Evolutionary conservation across 2,329 filamentous ascomycete genomes (phyloP), one percentile per base, ranked within the genome.

Genomic region (Colletotrichum godetiae): DNA sequence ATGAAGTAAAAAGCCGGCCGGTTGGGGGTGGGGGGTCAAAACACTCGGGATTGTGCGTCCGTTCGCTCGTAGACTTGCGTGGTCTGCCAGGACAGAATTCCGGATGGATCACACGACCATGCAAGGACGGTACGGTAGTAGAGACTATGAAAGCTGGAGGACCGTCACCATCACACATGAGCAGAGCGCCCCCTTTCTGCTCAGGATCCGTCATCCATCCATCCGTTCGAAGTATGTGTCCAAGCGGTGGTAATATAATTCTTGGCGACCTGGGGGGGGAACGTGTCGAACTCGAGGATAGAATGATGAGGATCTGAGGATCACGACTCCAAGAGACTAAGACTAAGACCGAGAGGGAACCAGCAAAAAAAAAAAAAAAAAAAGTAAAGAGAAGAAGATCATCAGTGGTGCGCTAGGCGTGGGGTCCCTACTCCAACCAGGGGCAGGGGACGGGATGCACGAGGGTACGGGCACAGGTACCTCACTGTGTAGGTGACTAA

Each of bases 161-260:
- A n/a, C 42, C 19, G 33, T 56, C 60, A 42, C 13, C 13, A 42
- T 42, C 37, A 42, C 13, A 70, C 60, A 73, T 70, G 70, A 70
- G 69, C 31, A 57, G 29, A 55, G 55, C 31, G 70, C 70, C 68
- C 68, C 35, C 60, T 49, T 64, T 49, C 53, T 61, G 67, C 46
- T n/a, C 35, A 57, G n/a, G 24, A 55, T n/a, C 29, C 27, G 5
- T 31, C 61, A 53, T 35, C 60, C 46, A 53, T 46, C 62, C 62
- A 66, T 27, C 63, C 33, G 56, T 29, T 46, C 13, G 33, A 64
- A 33, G 35, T 35, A 7, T 27, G 53, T 57, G 70, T 73, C 70
- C 70, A 67, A 73, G 70, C 70, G 33, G 52, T 35, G 10, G 67
- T 49, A 52, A 57, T 68, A 46, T 53, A 46, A 35, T 31, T 70